Conservation (phyloP, 2,329 filamentous ascomycete species). For the Verticillium alfalfae region DNA sequence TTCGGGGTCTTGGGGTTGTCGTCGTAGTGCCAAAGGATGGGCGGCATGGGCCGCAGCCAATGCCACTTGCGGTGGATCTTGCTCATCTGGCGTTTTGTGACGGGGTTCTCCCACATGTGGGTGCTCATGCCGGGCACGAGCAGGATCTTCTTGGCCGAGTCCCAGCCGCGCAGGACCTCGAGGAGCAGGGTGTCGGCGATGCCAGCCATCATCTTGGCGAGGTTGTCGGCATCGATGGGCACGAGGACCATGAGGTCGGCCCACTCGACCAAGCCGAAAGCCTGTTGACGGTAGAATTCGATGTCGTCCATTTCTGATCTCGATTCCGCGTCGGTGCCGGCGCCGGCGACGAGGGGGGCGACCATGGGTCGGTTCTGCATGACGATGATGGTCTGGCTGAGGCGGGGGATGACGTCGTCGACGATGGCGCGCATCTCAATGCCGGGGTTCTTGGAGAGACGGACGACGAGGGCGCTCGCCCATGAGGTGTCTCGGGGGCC, state of each 20-base stretch:
- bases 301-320: conserved; percentile 33
- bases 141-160: conserved; percentile 77
- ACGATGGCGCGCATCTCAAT: conserved; percentile 58
- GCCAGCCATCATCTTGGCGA: conserved; percentile 84
- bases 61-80: conserved; percentile 81
- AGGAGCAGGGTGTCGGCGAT: conserved; percentile 76
- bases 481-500: conserved; percentile 60
- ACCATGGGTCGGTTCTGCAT: conserved; percentile 48
- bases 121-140: conserved; percentile 85
- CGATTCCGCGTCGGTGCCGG: conserved; percentile 18
- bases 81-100: conserved; percentile 80
- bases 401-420: conserved; percentile 58
- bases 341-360: conserved; percentile 14
- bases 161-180: conserved; percentile 80
- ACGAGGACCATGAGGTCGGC: conserved; percentile 80
- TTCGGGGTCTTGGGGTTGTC: conserved; percentile 37
- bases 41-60: conserved; percentile 77
- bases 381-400: conserved; percentile 58
- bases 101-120: conserved; percentile 84
- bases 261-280: conserved; percentile 73
- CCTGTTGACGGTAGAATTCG: conserved; percentile 47
- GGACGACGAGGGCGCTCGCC: conserved; percentile 60
- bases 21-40: conserved; percentile 78
- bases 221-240: conserved; percentile 76
- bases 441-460: conserved; percentile 59